Evolutionary conservation across 768 basidiomycete species (phyloP).

Genomic region (Boletus pseudopeckii): DNA sequence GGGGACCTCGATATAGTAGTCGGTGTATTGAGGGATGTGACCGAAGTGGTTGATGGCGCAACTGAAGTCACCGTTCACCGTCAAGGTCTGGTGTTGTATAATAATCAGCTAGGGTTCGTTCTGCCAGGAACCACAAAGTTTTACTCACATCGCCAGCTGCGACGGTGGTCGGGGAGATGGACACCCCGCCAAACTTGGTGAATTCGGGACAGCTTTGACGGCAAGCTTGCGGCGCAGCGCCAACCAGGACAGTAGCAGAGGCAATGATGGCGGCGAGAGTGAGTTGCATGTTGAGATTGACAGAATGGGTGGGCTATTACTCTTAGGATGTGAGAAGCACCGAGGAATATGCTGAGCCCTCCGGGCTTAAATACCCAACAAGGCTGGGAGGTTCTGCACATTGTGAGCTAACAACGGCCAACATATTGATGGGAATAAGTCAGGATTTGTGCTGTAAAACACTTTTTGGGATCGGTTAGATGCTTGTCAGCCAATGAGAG

Average conservation of each 20-base stretch:
- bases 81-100: constrained; percentile 13
- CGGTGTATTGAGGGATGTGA: constrained; percentile 24
- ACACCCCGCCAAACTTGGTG: constrained; percentile 17
- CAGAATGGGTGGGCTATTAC: not conserved
- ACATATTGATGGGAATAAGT: too few relatives aligned
- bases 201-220: constrained; percentile 11
- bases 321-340: not conserved
- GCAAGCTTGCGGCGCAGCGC: constrained; percentile 19
- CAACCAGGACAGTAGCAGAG: constrained; percentile 8
- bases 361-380: not conserved
- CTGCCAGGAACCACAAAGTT: not conserved
- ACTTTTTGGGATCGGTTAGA: too few relatives aligned
- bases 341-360: not conserved
- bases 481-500: too few relatives aligned
- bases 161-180: constrained; percentile 19
- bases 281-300: constrained; percentile 17
- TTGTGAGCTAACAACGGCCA: not conserved
- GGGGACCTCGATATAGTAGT: constrained; percentile 35
- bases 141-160: constrained; percentile 25
- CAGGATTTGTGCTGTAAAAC: too few relatives aligned
- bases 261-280: constrained; percentile 9
- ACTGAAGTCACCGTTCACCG: constrained; percentile 22
- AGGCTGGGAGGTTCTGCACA: not conserved
- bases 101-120: constrained; percentile 1
- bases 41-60: constrained; percentile 23